Evolutionary conservation across 2,329 filamentous ascomycete genomes (phyloP).

Genomic region (Fusarium torulosum): DNA sequence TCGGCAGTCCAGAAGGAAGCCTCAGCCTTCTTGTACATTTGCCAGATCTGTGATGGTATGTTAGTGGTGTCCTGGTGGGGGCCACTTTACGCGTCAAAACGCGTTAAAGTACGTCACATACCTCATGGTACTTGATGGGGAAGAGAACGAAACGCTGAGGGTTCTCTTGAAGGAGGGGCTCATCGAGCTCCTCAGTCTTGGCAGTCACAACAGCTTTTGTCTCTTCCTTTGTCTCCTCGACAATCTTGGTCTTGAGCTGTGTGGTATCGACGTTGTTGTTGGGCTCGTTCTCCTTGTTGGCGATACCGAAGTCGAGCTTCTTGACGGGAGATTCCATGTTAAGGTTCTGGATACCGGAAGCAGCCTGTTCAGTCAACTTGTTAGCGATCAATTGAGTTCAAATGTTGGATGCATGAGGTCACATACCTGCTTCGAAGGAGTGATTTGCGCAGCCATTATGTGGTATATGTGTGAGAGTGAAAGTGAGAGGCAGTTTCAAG

Average conservation of each 20-base stretch:
- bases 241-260: conserved; percentile 71
- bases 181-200: conserved; percentile 79
- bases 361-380: conserved; percentile 70
- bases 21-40: conserved; percentile 99
- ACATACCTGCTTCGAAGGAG: conserved; percentile 70
- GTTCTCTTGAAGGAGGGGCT: conserved; percentile 96
- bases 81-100: conserved; percentile 77
- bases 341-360: conserved; percentile 85
- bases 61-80: conserved; percentile 54
- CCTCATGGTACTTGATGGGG: conserved; percentile 99
- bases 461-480: conserved; percentile 30
- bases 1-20: conserved; percentile 99
- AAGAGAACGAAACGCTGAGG: conserved; percentile 96
- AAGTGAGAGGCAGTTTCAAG: background rate
- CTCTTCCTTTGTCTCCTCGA: conserved; percentile 57
- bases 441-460: conserved; percentile 81
- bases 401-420: conserved; percentile 23
- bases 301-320: conserved; percentile 82
- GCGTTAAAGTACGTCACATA: conserved; percentile 72
- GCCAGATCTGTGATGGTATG: conserved; percentile 81
- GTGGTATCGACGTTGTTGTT: conserved; percentile 65
- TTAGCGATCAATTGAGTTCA: conserved; percentile 50
- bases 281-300: conserved; percentile 85
- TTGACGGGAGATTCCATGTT: conserved; percentile 95
- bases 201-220: conserved; percentile 58